Evolutionary conservation across 352 stramenopile genomes (phyloP), one percentile per base, ranked within the genome.

Genomic region (Elongisporangium anandrum): DNA sequence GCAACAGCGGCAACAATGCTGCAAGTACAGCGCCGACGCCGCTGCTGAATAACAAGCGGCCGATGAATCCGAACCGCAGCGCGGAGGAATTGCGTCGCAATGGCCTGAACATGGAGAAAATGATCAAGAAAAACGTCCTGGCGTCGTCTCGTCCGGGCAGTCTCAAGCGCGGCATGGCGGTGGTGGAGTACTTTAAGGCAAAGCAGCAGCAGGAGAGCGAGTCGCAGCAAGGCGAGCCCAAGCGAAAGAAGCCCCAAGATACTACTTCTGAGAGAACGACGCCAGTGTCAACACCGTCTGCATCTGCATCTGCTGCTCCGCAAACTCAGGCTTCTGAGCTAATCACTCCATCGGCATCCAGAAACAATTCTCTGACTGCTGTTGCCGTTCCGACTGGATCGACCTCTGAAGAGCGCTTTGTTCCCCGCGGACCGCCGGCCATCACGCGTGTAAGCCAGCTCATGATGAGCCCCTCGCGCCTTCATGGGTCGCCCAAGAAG

Each of bases 61-160:
- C 64, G 47, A 24, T 65, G 63, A 19, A 29, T 24, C 3, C 23
- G 7, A 65, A 58, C 54, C 64, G 64, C 16, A 59, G 61, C 16
- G 84, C 67, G 2, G 74, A 88, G 19, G 70, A 92, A 17, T 15
- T 73, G 60, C 79, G 82, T 0, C 83, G 81, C 51, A 91, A 75
- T 65, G 69, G 70, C 16, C 52, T 90, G 38, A 93, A 89, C 60
- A 91, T 91, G 80, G 83, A 93, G 68, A 90, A 90, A 53, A 93
- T 93, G 83, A 88, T 93, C 65, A 80, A 90, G 66, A 91, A 90
- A 59, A 93, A 93, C 63, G 80, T 91, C 26, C 54, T 81, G 20
- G 71, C 63, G 57, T 65, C 69, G 39, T 75, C 76, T 4, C 75
- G 80, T 12, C 72, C 66, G 17, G 72, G 72, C 19, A 72, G 68